Evolutionary conservation across 495 filamentous ascomycete genomes (phyloP), one percentile per base, ranked within the genome.

Genomic region (Opeltia flavorubescens): DNA sequence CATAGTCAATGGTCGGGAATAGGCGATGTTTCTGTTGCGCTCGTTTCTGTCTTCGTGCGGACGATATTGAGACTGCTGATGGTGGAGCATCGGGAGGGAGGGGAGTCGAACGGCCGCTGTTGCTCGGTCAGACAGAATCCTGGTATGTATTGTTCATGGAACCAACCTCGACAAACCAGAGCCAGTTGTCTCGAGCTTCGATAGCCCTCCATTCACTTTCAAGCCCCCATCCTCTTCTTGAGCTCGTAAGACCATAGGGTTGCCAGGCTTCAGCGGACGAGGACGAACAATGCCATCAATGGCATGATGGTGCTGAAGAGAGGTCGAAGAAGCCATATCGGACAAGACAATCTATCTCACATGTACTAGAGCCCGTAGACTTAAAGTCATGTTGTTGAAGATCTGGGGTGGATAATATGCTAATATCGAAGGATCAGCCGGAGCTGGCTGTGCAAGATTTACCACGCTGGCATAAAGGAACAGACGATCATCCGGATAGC

Each of bases 1-100:
- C 75, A 66, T 89, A 98, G 57, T 94, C 83, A 55, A 94, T 85
- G 5, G 86, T 94, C n/a, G 94, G 91, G 60, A 98, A 98, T 29
- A 96, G 67, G 54, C 91, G 81, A 48, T 78, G 83, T 51, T 84
- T 79, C 36, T 81, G 74, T 59, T 85, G 76, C 31, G 86, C 86
- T 55, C 89, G 80, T 33, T 86, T 78, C 53, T 95, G 84, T 61
- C 86, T 86, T 50, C 86, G 77, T 13, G 81, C 87, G 15, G 78
- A 78, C 30, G 86, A 91, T 52, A 94, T 83, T 27, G 86, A 87
- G 50, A 85, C 77, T 26, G 78, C 78, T 1, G 89, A 95, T 2
- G 88, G 91, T 15, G 86, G 91, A 12, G 91, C 91, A 76, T 95
- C 88, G 57, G 78, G 72, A 40, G 93, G 81, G 30, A 95, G 62